These are phyloP conservation scores for Talaromyces sp. DNA, from an alignment of 2,329 filamentous ascomycete species.

Conservation along the genomic window DNA sequence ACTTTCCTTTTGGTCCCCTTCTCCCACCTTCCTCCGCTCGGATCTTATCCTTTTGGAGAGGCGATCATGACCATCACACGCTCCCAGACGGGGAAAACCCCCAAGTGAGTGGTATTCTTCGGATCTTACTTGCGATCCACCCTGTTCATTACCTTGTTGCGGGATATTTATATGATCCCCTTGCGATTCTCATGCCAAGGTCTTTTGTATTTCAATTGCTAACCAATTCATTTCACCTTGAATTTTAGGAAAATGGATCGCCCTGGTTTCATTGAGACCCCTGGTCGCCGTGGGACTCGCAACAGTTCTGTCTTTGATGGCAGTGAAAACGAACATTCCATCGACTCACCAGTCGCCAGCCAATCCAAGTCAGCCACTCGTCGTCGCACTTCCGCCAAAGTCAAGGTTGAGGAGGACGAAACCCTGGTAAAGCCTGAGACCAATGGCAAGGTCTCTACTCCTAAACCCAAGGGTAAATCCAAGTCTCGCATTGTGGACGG, in stretches of 20 bases:
- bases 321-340: constrained; percentile 32
- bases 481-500: constrained; percentile 42
- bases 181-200: constrained; percentile 5
- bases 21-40: constrained; percentile 11
- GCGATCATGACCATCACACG: constrained; percentile 51
- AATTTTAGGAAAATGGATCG: constrained; percentile 53
- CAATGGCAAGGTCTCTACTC: constrained; percentile 27
- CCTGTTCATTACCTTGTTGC: constrained; percentile 11
- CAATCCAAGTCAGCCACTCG: constrained; percentile 32
- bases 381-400: constrained; percentile 33
- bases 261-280: constrained; percentile 57
- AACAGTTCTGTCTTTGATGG: constrained; percentile 44
- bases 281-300: constrained; percentile 48
- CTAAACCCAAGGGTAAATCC: constrained; percentile 22
- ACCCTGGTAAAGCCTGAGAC: constrained; percentile 21
- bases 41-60: constrained; percentile 21
- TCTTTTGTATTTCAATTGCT: not conserved
- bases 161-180: constrained; percentile 18
- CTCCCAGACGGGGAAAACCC: constrained; percentile 56
- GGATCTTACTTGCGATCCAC: constrained; percentile 17
- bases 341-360: constrained; percentile 26
- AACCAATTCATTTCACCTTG: too few species aligned
- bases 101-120: constrained; percentile 46
- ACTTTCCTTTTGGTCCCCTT: constrained; percentile 6
- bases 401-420: constrained; percentile 32